Percentiles rank a stretch among this genome's conserved stretches.
Conservation (phyloP, 495 filamentous ascomycete species). For the Penicillium daleae region DNA sequence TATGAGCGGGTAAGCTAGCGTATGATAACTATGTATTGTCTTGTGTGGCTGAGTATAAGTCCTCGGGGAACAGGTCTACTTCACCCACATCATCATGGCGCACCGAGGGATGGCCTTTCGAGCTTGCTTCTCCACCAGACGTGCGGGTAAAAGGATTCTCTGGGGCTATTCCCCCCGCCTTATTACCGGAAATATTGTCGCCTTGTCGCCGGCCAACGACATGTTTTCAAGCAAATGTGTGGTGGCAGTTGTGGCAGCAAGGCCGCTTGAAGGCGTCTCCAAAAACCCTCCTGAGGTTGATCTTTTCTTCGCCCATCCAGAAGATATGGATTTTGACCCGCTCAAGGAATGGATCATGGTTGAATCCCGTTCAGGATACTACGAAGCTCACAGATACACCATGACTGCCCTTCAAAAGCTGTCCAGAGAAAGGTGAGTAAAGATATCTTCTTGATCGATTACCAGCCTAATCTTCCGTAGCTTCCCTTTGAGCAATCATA, state of each 20-base stretch:
- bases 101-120: slow-evolving; percentile 65
- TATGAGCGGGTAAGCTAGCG: slow-evolving; percentile 67
- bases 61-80: slow-evolving; percentile 57
- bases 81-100: slow-evolving; percentile 65
- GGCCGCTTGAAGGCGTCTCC: slow-evolving; percentile 63
- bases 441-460: slow-evolving; percentile 21
- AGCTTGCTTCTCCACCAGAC: slow-evolving; percentile 70
- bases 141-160: slow-evolving; percentile 67
- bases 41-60: neutral
- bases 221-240: slow-evolving; percentile 67
- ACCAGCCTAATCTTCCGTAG: slow-evolving; percentile 35
- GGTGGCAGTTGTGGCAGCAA: slow-evolving; percentile 73
- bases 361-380: slow-evolving; percentile 71
- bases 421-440: slow-evolving; percentile 54
- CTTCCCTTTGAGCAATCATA: slow-evolving; percentile 65
- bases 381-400: slow-evolving; percentile 72
- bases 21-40: neutral
- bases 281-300: slow-evolving; percentile 74
- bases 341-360: slow-evolving; percentile 76
- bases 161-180: slow-evolving; percentile 81
- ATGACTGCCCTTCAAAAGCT: slow-evolving; percentile 76
- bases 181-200: slow-evolving; percentile 70
- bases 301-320: slow-evolving; percentile 65
- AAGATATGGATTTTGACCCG: slow-evolving; percentile 70
- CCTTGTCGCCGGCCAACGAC: slow-evolving; percentile 66